Conservation (phyloP, 2,329 filamentous ascomycete genomes). For the Neonectria ditissima region DNA sequence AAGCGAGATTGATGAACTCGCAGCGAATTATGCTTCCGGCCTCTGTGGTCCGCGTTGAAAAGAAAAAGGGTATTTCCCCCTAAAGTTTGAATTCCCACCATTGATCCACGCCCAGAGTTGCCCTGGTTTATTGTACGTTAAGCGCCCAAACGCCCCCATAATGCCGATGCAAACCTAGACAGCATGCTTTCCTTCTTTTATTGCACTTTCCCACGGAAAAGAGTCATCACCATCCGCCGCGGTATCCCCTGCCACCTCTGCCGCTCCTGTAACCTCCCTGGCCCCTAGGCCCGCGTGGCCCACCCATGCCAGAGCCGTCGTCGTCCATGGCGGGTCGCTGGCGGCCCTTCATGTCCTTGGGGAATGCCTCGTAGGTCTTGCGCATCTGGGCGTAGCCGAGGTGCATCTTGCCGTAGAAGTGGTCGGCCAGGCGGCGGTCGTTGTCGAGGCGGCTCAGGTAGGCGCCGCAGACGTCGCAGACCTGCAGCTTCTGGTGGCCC, state of each 20-base stretch:
- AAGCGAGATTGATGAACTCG: slow-evolving; percentile 40
- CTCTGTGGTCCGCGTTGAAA: slow-evolving; percentile 20
- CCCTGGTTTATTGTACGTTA: slow-evolving; percentile 29
- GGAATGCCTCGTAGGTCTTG: slow-evolving; percentile 88
- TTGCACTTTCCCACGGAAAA: neutral
- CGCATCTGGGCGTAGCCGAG: slow-evolving; percentile 98
- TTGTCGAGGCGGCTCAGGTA: slow-evolving; percentile 95
- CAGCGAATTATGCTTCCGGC: slow-evolving; percentile 5
- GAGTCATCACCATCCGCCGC: slow-evolving; percentile 58
- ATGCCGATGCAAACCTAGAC: slow-evolving; percentile 14
- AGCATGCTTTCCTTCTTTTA: neutral
- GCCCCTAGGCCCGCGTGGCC: slow-evolving; percentile 63
- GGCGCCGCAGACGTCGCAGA: slow-evolving; percentile 97
- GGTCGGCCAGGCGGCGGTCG: slow-evolving; percentile 91
- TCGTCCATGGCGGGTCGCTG: slow-evolving; percentile 69
- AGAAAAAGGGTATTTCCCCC: slow-evolving; percentile 43
- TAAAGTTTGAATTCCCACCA: slow-evolving; percentile 14
- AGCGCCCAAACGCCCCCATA: slow-evolving; percentile 39
- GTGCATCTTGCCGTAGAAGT: slow-evolving; percentile 99
- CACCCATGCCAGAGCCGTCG: slow-evolving; percentile 59
- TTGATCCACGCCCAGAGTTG: slow-evolving; percentile 23
- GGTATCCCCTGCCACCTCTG: slow-evolving; percentile 62
- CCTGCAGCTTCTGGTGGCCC: slow-evolving; percentile 97
- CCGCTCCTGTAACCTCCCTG: slow-evolving; percentile 65
- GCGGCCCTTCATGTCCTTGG: slow-evolving; percentile 84